Base-by-base conservation (phyloP, 2,329 filamentous ascomycete genomes). In the Lojkania enalia region DNA sequence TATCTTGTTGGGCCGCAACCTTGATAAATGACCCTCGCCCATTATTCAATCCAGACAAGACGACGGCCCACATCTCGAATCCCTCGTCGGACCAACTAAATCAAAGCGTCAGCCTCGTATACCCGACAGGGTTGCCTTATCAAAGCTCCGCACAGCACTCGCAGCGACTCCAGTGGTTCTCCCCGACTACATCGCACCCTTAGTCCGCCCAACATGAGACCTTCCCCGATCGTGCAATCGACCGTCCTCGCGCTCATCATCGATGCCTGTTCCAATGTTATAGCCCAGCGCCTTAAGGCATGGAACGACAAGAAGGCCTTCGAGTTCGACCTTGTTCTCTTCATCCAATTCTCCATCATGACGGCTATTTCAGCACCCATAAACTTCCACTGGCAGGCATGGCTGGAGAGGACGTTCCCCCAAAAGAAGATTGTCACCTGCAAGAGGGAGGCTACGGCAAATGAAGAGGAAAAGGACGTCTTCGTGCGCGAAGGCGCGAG, bases 371-470 rank as follows among this genome's bases (percentile, higher is more conserved):
- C 79, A 62, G 86, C 86, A 19, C 90, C 90, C 1, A 85, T 88
- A 31, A 96, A 96, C 71, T 89, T 88, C 64, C 69, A 88, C 58
- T 96, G 90, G 90, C 90, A 95, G 76, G 79, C 84, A 29, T 87
- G 80, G 67, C 78, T 96, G 27, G 90, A 96, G 67, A 73, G 78
- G 6, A 73, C 77, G 3, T 95, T 90, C 61, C 90, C 90, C 0
- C 84, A 86, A 0, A 69, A 63, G 63, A 65, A 57, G 52, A 54
- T 51, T 1, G 55, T 60, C 2, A 61, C 50, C 35, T 51, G 48
- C 18, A 54, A 49, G 18, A 43, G 57, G 19, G 43, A 48, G 19
- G 47, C 46, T 3, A 44, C 46, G 4, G 43, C 52, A 18, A 56
- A 57, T 20, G 57, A 56, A 18, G 64, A 61, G 30, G 64, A 67